phyloP scores from a whole-genome alignment of 2,329 filamentous ascomycete genomes.

The Cercospora janseana region DNA sequence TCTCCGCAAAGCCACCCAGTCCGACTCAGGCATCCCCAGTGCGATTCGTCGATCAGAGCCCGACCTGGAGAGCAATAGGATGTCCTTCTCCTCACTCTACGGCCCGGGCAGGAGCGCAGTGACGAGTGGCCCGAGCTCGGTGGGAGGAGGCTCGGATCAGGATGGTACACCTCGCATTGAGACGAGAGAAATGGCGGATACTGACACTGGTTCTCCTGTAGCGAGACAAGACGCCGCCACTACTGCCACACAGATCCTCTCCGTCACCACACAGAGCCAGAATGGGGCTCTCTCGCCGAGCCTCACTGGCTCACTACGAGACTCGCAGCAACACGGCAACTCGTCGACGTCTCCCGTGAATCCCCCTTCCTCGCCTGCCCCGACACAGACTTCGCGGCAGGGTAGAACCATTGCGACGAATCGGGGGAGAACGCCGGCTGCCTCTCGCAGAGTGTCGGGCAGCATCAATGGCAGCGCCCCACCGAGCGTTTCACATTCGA shows the following conservation, averaged over 20 bases:
- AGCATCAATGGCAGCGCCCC: slow-evolving; percentile 51
- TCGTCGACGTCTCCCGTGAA: slow-evolving; percentile 77
- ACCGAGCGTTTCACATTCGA: slow-evolving; percentile 76
- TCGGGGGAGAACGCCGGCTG: slow-evolving; percentile 47
- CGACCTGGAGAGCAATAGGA: slow-evolving; percentile 57
- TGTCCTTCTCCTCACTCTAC: slow-evolving; percentile 71
- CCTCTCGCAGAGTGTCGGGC: slow-evolving; percentile 71
- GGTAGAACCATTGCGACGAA: slow-evolving; percentile 25
- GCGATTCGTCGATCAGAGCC: slow-evolving; percentile 31
- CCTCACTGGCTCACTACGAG: slow-evolving; percentile 38
- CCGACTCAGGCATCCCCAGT: slow-evolving; percentile 23
- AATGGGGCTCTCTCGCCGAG: slow-evolving; percentile 45
- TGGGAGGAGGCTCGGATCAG: slow-evolving; percentile 46
- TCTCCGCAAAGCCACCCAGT: slow-evolving; percentile 17
- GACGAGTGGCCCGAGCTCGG: slow-evolving; percentile 48
- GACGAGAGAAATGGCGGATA: slow-evolving; percentile 17
- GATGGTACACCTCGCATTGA: slow-evolving; percentile 39
- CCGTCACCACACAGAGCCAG: slow-evolving; percentile 47
- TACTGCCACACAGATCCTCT: slow-evolving; percentile 47
- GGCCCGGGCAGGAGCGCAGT: slow-evolving; percentile 58
- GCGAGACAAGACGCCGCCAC: slow-evolving; percentile 32
- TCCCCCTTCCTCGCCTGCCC: slow-evolving; percentile 57
- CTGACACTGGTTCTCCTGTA: slow-evolving; percentile 16
- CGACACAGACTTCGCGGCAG: slow-evolving; percentile 21
- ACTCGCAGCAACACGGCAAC: slow-evolving; percentile 52